phyloP scores from a whole-genome alignment of 1,284 basidiomycete species.

The Microbotryum silenes-acaulis region DNA sequence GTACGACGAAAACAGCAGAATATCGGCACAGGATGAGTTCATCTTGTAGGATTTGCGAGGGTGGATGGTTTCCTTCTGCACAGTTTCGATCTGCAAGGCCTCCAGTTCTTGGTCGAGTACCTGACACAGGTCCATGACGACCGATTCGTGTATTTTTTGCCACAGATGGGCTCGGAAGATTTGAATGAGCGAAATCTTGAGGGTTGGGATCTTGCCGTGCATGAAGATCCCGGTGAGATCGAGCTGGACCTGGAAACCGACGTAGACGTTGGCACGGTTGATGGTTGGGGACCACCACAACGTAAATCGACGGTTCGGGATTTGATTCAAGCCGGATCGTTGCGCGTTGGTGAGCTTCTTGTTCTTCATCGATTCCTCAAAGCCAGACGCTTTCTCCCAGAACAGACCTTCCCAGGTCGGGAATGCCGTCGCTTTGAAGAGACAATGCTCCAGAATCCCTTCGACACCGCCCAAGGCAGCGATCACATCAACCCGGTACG shows the following conservation, averaged over 20 bases:
- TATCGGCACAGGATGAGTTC: constrained; percentile 91
- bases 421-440: constrained; percentile 77
- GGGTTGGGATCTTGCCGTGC: constrained; percentile 96
- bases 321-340: constrained; percentile 92
- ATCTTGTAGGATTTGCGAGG: constrained; percentile 99
- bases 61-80: constrained; percentile 97
- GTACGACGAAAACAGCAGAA: constrained; percentile 79
- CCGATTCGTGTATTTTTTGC: constrained; percentile 73
- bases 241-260: constrained; percentile 99
- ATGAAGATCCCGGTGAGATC: constrained; percentile 81
- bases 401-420: constrained; percentile 51
- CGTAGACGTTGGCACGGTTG: constrained; percentile 97
- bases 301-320: constrained; percentile 92
- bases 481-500: constrained; percentile 97
- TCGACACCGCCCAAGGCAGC: constrained; percentile 98
- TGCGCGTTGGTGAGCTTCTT: constrained; percentile 78
- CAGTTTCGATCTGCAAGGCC: constrained; percentile 96
- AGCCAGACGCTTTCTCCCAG: constrained; percentile 65
- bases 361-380: constrained; percentile 33
- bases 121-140: constrained; percentile 75
- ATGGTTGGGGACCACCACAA: constrained; percentile 99
- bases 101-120: constrained; percentile 99
- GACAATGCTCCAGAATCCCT: constrained; percentile 84
- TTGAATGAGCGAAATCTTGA: constrained; percentile 97
- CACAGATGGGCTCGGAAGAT: constrained; percentile 99